Evolutionary conservation across 192 early-diverging fungal genomes (phyloP), one percentile per base, ranked within the genome.

Genomic region (Coemansia sp.): DNA sequence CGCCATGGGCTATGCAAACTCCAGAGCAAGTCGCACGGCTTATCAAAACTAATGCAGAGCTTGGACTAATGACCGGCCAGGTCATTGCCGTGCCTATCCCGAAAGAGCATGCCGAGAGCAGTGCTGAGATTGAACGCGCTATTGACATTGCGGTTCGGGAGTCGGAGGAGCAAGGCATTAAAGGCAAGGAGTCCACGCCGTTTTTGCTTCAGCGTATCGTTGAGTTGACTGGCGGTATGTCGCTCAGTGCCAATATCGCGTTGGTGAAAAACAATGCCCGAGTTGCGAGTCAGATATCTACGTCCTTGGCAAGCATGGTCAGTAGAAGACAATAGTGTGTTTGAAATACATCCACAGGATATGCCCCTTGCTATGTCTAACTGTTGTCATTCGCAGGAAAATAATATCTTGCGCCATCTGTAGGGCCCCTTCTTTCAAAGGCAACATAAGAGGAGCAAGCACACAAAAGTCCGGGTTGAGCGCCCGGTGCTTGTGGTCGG

Each of bases 51-150:
- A 92, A 90, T 73, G 63, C 72, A 8, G 74, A 87, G 2, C 70
- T 97, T 48, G 74, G 85, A 9, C 69, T 95, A n/a, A 46, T 85
- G 10, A 93, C 88, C 34, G 97, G 97, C 0, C 84, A 92, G 45
- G 89, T 99, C 1, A 74, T 99, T 71, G 93, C 91, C 16, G 94
- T 95, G 10, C 97, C 97, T 6, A 96, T 99, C 61, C 94, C 96
- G 0, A 66, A 70, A 9, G 77, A 88, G 24, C 68, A 87, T 54
- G 91, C 91, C 0, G 86, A 85, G 45, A 69, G 88, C 36, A 87
- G 90, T 16, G 66, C 57, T 11, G 57, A 64, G 17, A 87, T 98
- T 31, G 89, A 95, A 54, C 65, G 67, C 1, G 94, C 90, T 2
- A 92, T 98, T 63, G 74, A 84, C 21, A 54, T 75, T 17, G 93